Evolutionary conservation across 441 rosid genomes (phyloP).

Genomic region (Macaranga tanarius): DNA sequence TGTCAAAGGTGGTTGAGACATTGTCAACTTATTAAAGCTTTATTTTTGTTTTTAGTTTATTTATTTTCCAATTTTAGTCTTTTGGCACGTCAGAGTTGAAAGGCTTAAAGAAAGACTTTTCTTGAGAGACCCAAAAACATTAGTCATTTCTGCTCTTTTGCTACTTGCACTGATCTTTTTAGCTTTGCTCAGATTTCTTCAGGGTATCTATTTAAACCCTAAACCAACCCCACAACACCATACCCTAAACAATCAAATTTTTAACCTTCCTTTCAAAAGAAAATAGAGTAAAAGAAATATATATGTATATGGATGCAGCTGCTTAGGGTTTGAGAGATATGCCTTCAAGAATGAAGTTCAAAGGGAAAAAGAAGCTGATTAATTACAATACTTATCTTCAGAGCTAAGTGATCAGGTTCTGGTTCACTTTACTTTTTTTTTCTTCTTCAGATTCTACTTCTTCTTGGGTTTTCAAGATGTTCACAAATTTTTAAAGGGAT

Average conservation of each 20-base stretch:
- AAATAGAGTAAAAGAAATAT: neutral
- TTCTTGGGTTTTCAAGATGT: neutral
- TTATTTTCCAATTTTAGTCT: constrained; percentile 9
- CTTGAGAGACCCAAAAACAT: neutral
- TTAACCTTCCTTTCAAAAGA: neutral
- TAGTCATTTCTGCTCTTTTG: constrained; percentile 26
- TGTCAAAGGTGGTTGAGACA: constrained; percentile 20
- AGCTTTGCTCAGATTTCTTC: constrained; percentile 18
- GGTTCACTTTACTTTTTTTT: neutral
- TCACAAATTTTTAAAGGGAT: neutral
- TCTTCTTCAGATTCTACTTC: neutral
- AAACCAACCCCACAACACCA: constrained; percentile 13
- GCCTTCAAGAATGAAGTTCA: constrained; percentile 24
- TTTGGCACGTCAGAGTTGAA: constrained; percentile 25
- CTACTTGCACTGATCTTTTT: constrained; percentile 22
- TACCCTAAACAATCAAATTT: constrained; percentile 4
- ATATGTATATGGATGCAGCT: neutral
- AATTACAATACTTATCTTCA: neutral
- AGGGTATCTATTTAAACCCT: constrained; percentile 25
- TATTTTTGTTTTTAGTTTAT: neutral
- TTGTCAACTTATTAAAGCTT: constrained; percentile 24
- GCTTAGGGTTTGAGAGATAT: constrained; percentile 28
- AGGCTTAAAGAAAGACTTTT: constrained; percentile 14
- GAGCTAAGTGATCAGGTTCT: constrained; percentile 17
- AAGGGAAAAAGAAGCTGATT: neutral